Base-by-base conservation (phyloP, 2,329 filamentous ascomycete genomes). In the Colletotrichum salicis region DNA sequence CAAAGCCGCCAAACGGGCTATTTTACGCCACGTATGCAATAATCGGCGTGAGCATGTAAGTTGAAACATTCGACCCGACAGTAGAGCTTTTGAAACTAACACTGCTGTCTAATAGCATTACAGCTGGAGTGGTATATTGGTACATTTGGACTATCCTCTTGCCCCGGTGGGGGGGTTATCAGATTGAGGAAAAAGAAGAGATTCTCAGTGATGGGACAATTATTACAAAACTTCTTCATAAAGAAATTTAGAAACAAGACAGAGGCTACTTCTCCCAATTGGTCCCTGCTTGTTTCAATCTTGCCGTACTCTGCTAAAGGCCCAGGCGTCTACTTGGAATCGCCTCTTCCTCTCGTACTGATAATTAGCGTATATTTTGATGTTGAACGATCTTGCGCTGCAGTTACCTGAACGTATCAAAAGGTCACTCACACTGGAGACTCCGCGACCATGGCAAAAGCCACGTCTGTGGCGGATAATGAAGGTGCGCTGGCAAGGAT, bases 101-200 rank as follows among this genome's bases (percentile, higher is more conserved):
- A 22, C 52, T 55, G n/a, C 33, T 24, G 1, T 62, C 19, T 54
- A n/a, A n/a, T 64, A 92, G 89, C 66, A 81, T 93, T 41, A 41
- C 86, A 0, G 87, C 89, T 59, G 91, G 88, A 0, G 77, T 91
- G 0, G 1, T 89, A 0, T 94, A 94, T 77, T 94, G 92, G 93
- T 90, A 89, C 73, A 72, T 92, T 1, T 92, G 90, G 88, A 91
- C 91, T 0, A 83, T 89, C 3, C 74, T 89, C 1, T 77, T 94
- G 29, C 92, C 93, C 1, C 82, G 80, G 54, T 87, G 86, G 80
- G 84, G 87, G 62, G 86, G 87, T 0, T 93, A 93, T 77, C 85
- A 78, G 15, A 80, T 94, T 1, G 90, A 92, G 75, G 91, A 94
- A 75, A 85, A 88, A 67, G 83, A 83, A 3, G 87, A 88, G 48